These are phyloP conservation scores for Hirsutella rhossiliensis DNA, from an alignment of 2,329 filamentous ascomycete species.

Conservation along the genomic window DNA sequence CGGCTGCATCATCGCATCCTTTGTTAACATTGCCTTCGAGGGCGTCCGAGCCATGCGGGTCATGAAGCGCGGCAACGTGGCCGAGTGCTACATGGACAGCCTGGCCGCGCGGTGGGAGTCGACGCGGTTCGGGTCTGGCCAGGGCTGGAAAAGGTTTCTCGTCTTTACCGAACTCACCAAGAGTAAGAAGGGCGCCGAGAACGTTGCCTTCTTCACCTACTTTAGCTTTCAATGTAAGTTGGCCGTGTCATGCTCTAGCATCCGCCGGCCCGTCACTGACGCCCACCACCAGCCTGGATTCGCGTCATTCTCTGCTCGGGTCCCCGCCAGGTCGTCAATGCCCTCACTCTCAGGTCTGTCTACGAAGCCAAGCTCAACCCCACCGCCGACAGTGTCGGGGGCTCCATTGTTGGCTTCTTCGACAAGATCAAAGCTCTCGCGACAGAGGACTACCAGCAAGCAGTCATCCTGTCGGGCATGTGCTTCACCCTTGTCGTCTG, in stretches of 20 bases:
- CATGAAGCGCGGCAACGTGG: constrained; percentile 74
- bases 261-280: background rate
- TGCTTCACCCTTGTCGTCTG: constrained; percentile 83
- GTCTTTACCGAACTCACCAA: constrained; percentile 87
- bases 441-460: constrained; percentile 62
- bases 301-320: constrained; percentile 84
- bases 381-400: constrained; percentile 39
- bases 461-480: constrained; percentile 80
- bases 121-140: constrained; percentile 59
- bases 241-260: too few relatives aligned
- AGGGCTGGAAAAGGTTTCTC: constrained; percentile 82
- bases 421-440: constrained; percentile 66
- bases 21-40: constrained; percentile 69
- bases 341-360: constrained; percentile 75
- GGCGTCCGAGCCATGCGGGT: constrained; percentile 69
- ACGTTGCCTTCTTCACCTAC: constrained; percentile 82
- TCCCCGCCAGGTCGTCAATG: constrained; percentile 84
- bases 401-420: constrained; percentile 65
- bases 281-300: constrained; percentile 54
- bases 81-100: constrained; percentile 82
- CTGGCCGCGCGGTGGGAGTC: constrained; percentile 78
- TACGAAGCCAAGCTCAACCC: constrained; percentile 62
- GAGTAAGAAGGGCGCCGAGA: constrained; percentile 81
- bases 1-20: constrained; percentile 81
- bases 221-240: constrained; percentile 57